A percentile compares a stretch with the other conserved stretches of the same genome.
Conservation (phyloP, 257 asterid species). For the Solanum chilense region DNA sequence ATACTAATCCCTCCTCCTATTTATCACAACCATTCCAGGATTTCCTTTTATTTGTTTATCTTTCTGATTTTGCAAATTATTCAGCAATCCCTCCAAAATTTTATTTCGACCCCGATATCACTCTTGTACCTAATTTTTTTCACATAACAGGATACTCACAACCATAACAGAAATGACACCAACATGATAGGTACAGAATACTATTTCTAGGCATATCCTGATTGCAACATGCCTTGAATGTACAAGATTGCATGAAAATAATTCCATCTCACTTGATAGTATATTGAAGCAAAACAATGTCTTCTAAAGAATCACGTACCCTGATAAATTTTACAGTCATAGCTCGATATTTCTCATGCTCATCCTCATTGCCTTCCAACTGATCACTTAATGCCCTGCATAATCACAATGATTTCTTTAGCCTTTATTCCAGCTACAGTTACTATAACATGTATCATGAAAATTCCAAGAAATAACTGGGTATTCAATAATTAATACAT, state of each 20-base stretch:
- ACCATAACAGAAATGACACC: neutral
- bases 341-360: constrained; percentile 61
- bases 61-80: neutral
- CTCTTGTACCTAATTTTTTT: neutral
- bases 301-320: constrained; percentile 11
- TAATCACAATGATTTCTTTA: neutral
- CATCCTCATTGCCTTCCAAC: constrained; percentile 82
- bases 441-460: neutral
- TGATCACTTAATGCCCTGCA: constrained; percentile 90
- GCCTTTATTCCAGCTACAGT: neutral
- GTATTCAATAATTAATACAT: neutral
- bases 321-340: constrained; percentile 52
- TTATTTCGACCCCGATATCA: neutral
- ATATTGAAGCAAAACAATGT: neutral
- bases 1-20: neutral
- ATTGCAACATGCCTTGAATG: neutral
- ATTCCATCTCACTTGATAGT: neutral
- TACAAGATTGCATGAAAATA: neutral
- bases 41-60: neutral
- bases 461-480: neutral
- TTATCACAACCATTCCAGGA: neutral
- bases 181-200: neutral
- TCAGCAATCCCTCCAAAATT: neutral
- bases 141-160: neutral
- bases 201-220: neutral